Conservation (phyloP, 495 filamentous ascomycete species). For the Talaromyces proteolyticus region DNA sequence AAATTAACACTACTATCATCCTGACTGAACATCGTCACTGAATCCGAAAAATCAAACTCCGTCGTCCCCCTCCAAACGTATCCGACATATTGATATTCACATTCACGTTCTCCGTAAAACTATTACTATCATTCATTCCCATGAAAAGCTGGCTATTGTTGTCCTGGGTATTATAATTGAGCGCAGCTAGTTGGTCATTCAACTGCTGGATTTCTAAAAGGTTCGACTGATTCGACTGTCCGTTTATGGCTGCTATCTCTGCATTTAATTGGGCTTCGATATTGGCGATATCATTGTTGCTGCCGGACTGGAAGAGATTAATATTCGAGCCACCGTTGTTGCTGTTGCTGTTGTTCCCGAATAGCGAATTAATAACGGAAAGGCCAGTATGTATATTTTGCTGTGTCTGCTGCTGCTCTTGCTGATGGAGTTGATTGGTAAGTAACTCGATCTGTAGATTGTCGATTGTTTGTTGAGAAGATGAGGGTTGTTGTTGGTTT, state of each 20-base stretch:
- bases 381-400: neutral
- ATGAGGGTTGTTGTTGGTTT: neutral
- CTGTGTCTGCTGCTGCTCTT: neutral
- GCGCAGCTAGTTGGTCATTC: neutral
- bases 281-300: neutral
- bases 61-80: no score
- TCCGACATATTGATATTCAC: neutral
- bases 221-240: neutral
- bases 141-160: neutral
- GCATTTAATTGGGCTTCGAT: neutral
- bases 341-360: neutral
- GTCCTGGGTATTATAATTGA: neutral
- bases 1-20: neutral
- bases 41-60: neutral
- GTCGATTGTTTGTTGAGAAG: neutral
- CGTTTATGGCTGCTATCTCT: neutral
- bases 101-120: neutral
- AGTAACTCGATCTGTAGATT: neutral
- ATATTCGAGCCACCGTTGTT: no score
- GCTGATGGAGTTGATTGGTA: neutral
- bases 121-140: no score
- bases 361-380: neutral
- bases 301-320: neutral
- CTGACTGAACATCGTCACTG: neutral
- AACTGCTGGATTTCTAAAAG: neutral